Evolutionary conservation across 2,329 filamentous ascomycete genomes (phyloP).

Genomic region (Chaetomiaceae sp.): DNA sequence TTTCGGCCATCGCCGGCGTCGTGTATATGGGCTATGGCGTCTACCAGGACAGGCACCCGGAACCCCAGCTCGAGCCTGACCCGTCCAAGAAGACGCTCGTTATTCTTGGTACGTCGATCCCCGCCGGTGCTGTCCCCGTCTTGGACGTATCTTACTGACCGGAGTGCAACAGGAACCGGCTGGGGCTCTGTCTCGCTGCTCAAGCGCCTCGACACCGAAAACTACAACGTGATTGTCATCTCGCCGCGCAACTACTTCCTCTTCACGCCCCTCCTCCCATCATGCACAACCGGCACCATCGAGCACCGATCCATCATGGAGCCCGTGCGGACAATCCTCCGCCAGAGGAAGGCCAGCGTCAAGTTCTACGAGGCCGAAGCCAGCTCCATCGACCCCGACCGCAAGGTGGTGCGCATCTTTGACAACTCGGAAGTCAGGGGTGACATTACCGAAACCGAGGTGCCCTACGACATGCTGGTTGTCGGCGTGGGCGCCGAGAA

Average conservation of each 20-base stretch:
- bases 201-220: slow-evolving; percentile 97
- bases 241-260: slow-evolving; percentile 99
- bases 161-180: slow-evolving; percentile 65
- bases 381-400: slow-evolving; percentile 89
- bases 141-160: slow-evolving; percentile 27
- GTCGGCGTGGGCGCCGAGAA: slow-evolving; percentile 97
- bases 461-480: slow-evolving; percentile 97
- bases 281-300: slow-evolving; percentile 94
- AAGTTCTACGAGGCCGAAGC: slow-evolving; percentile 98
- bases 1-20: slow-evolving; percentile 65
- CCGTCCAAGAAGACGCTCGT: slow-evolving; percentile 95
- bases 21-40: slow-evolving; percentile 75
- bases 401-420: slow-evolving; percentile 81
- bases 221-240: slow-evolving; percentile 98
- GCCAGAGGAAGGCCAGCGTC: slow-evolving; percentile 88
- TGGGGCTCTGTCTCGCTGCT: slow-evolving; percentile 94
- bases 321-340: slow-evolving; percentile 90
- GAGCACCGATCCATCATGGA: slow-evolving; percentile 99
- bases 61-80: slow-evolving; percentile 73
- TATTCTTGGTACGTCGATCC: slow-evolving; percentile 67
- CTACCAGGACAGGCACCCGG: slow-evolving; percentile 76
- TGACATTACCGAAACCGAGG: slow-evolving; percentile 73
- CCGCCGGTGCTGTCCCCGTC: not conserved
- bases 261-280: slow-evolving; percentile 94
- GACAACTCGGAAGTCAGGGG: slow-evolving; percentile 94